Evolutionary conservation across 306 rosid genomes (phyloP), one percentile per base, ranked within the genome.

Genomic region (Fagus crenata): DNA sequence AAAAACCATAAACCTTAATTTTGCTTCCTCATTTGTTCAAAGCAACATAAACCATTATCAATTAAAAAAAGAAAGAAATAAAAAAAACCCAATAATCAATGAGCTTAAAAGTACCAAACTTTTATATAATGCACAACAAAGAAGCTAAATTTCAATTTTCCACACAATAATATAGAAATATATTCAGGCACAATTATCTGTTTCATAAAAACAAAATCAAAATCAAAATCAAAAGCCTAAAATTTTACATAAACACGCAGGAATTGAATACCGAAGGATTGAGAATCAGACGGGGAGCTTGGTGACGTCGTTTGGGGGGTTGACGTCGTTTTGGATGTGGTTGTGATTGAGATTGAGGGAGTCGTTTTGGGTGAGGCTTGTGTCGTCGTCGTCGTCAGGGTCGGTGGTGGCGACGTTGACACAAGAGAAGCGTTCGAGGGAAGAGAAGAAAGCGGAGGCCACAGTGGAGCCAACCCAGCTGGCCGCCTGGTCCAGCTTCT

Each of bases 371-470:
- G 78, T 75, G 40, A n/a, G 74, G 46, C 37, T 59, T 1, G 54
- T 75, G 35, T 75, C 80, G 3, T 73, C 90, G n/a, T 89, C 91
- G 9, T 81, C 53, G 41, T 92, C 93, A 75, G 78, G 77, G 18
- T 85, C 97, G 46, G 76, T 41, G 83, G 95, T 90, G 85, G 93
- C 6, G 88, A 92, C 75, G 86, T 92, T 88, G 87, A 92, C 93
- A 86, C 95, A 92, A 33, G 95, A 87, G 77, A 87, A 92, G 81
- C 97, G 93, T 80, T 92, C 91, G 35, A 92, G 83, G 18, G 97
- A 92, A 63, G 93, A 88, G 75, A 92, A 92, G 90, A 92, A 92
- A 56, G 95, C 97, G 54, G 95, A 86, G 2, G 90, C 78, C 36
- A 92, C 89, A 70, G 95, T 87, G 85, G 95, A 82, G 13, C 95